Percentiles rank a stretch among this genome's conserved stretches.
phyloP scores from a whole-genome alignment of 1,284 basidiomycete species.

The Pisolithus thermaeus region DNA sequence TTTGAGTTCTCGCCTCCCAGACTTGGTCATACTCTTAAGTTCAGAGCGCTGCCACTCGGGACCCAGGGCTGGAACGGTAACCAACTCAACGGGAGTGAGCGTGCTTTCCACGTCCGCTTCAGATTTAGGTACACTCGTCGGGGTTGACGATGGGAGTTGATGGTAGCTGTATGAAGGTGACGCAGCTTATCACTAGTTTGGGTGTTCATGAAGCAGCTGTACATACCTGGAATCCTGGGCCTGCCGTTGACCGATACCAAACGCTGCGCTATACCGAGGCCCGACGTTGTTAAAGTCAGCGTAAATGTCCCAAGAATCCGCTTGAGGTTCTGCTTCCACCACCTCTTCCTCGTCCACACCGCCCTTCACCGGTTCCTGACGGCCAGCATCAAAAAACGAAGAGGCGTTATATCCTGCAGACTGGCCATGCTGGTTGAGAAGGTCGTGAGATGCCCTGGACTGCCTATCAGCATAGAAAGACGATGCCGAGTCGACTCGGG shows the following conservation, averaged over 20 bases:
- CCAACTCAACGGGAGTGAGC: conserved; percentile 62
- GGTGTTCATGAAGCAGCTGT: background rate
- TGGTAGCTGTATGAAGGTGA: conserved; percentile 41
- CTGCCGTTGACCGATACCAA: conserved; percentile 33
- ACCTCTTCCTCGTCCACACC: conserved; percentile 44
- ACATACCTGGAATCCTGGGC: conserved; percentile 33
- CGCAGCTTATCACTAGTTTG: background rate
- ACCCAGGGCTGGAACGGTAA: conserved; percentile 83
- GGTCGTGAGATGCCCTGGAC: conserved; percentile 39
- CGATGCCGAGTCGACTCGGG: conserved; percentile 60
- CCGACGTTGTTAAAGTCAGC: conserved; percentile 90
- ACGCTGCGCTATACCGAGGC: conserved; percentile 67
- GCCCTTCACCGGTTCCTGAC: conserved; percentile 69
- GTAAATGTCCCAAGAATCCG: conserved; percentile 75
- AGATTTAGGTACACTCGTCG: conserved; percentile 25
- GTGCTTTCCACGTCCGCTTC: conserved; percentile 31
- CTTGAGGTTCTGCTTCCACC: conserved; percentile 24
- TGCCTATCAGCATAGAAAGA: conserved; percentile 48
- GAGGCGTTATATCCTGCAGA: conserved; percentile 63
- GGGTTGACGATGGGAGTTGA: conserved; percentile 39
- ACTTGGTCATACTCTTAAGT: conserved; percentile 66
- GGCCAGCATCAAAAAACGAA: conserved; percentile 59
- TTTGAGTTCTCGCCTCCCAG: conserved; percentile 55
- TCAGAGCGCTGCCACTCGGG: conserved; percentile 81
- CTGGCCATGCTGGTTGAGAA: conserved; percentile 28